These are phyloP conservation scores for Geranium brycei DNA, from an alignment of 345 rosid species.

Conservation along the genomic window DNA sequence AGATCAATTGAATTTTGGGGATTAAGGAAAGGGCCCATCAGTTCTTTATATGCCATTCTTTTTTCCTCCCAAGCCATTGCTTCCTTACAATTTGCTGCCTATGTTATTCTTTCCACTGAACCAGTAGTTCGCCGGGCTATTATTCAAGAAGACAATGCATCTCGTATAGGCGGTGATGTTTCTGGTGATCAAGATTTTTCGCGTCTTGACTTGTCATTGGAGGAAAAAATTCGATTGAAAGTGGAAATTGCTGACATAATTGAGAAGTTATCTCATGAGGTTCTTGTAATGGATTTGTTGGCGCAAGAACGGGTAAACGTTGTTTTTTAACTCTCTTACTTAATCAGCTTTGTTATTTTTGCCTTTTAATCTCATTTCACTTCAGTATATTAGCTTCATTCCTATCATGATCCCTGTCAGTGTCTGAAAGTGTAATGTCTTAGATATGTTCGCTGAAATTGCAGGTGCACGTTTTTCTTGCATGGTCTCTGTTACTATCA, in stretches of 20 bases:
- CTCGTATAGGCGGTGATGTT: conserved; percentile 22
- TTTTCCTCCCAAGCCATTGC: conserved; percentile 60
- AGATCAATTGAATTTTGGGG: conserved; percentile 89
- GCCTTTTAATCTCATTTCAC: conserved; percentile 1
- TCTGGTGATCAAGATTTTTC: conserved; percentile 28
- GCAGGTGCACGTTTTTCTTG: conserved; percentile 70
- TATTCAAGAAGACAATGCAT: conserved; percentile 32
- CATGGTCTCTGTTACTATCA: conserved; percentile 85
- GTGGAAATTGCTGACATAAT: conserved; percentile 59
- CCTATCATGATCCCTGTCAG: not conserved
- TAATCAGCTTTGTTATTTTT: not conserved
- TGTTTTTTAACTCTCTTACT: conserved; percentile 7
- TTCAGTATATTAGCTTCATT: not conserved
- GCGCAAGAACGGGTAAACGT: conserved; percentile 59
- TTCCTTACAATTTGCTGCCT: conserved; percentile 70
- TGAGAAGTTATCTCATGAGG: conserved; percentile 48
- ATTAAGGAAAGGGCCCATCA: conserved; percentile 60
- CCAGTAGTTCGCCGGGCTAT: conserved; percentile 63
- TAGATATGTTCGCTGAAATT: conserved; percentile 8
- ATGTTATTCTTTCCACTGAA: conserved; percentile 61
- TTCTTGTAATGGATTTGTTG: conserved; percentile 61
- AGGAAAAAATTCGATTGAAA: conserved; percentile 42
- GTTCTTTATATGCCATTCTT: conserved; percentile 68
- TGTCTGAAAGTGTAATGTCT: not conserved
- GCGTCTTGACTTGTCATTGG: conserved; percentile 30